Evolutionary conservation across 2,329 filamentous ascomycete species (phyloP).

Genomic region (Tolypocladium tundrense): DNA sequence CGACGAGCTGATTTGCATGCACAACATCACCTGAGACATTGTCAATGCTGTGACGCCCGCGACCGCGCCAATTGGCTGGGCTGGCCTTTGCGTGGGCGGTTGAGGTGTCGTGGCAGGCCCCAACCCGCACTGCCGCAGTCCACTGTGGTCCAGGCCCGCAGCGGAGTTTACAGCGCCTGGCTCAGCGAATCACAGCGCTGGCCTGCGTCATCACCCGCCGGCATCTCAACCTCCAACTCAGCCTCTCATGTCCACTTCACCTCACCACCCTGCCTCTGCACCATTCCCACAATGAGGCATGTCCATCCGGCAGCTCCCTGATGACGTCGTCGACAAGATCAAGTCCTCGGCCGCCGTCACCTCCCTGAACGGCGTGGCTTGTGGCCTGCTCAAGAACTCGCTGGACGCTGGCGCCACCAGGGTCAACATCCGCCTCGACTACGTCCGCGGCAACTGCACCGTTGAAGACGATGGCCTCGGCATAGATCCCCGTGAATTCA

Average conservation of each 20-base stretch:
- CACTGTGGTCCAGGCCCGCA: background rate
- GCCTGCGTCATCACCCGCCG: background rate
- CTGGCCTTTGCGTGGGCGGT: background rate
- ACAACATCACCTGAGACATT: background rate
- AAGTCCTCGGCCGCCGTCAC: conserved; percentile 76
- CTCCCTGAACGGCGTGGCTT: conserved; percentile 59
- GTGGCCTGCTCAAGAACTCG: conserved; percentile 70
- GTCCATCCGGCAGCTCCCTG: conserved; percentile 60
- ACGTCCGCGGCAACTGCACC: conserved; percentile 61
- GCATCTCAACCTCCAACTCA: background rate
- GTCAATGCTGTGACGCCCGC: background rate
- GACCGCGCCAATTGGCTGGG: background rate
- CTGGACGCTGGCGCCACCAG: conserved; percentile 67
- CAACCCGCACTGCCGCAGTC: background rate
- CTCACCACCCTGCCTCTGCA: background rate
- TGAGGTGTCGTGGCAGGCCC: background rate
- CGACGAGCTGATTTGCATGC: background rate
- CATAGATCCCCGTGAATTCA: conserved; percentile 65
- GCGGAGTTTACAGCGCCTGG: background rate
- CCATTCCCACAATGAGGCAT: conserved; percentile 24
- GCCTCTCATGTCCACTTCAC: background rate
- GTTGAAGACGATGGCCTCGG: conserved; percentile 81
- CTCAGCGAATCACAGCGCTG: background rate
- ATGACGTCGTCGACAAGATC: conserved; percentile 65
- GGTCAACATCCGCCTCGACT: conserved; percentile 64